These are phyloP conservation scores for Sugiyamaella mastotermitis DNA, from an alignment of 805 yeast species.

Conservation along the genomic window DNA sequence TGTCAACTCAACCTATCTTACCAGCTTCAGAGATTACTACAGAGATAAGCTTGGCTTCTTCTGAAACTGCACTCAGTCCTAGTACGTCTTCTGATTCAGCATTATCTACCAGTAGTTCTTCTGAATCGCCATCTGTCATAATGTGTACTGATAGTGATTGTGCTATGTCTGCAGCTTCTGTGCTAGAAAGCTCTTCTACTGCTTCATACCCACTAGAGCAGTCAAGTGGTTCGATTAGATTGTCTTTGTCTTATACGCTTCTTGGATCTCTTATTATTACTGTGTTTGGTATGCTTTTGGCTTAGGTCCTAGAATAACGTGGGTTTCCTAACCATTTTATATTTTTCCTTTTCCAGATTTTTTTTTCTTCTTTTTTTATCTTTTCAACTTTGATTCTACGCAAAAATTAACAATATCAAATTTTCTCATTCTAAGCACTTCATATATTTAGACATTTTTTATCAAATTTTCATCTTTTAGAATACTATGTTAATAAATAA, in stretches of 20 bases:
- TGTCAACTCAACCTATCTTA: neutral
- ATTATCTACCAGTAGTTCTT: neutral
- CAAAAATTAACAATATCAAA: neutral
- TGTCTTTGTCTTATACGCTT: no score
- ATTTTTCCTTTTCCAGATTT: neutral
- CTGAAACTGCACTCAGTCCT: neutral
- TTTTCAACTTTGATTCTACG: neutral
- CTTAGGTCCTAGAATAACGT: constrained; percentile 2
- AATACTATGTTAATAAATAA: neutral
- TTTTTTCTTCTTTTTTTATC: neutral
- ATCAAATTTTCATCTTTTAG: neutral
- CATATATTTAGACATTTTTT: neutral
- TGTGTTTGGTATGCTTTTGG: no score
- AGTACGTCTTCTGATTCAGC: neutral
- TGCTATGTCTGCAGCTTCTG: no score
- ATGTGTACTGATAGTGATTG: neutral
- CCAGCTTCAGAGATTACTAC: neutral
- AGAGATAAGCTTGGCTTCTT: neutral
- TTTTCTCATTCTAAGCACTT: neutral
- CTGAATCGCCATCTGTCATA: constrained; percentile 1
- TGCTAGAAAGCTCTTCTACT: no score
- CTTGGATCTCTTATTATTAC: no score
- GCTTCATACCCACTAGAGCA: no score
- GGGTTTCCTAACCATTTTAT: no score
- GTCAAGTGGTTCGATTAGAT: no score